A percentile compares a stretch with the other conserved stretches of the same genome.
These are phyloP conservation scores for Epichloe gansuensis DNA, from an alignment of 2,329 filamentous ascomycete genomes.

Conservation along the genomic window DNA sequence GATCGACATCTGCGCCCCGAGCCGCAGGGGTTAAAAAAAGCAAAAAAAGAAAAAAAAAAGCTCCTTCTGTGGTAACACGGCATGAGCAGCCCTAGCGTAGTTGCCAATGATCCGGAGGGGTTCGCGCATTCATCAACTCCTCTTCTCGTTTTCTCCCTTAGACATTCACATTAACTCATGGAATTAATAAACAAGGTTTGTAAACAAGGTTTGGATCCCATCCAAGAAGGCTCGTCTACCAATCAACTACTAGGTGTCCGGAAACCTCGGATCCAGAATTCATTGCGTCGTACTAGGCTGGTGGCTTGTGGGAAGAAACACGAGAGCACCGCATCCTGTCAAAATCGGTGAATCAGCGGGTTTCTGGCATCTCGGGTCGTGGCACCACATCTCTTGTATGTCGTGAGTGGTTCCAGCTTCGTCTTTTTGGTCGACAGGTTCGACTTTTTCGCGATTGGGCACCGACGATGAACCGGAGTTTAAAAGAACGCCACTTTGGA, in stretches of 20 bases:
- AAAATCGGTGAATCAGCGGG: background rate
- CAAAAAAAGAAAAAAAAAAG: background rate
- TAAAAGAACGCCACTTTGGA: background rate
- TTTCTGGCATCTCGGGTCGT: background rate
- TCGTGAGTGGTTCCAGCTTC: background rate
- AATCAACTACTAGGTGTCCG: background rate
- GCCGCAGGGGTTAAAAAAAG: background rate
- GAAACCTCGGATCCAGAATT: background rate
- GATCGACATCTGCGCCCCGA: background rate
- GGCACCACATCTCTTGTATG: background rate
- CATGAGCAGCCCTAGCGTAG: background rate
- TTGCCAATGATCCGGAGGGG: background rate
- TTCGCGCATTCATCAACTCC: background rate
- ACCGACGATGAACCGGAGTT: background rate
- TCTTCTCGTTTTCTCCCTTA: background rate
- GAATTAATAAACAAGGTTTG: background rate
- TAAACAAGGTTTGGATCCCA: background rate
- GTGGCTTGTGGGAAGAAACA: background rate
- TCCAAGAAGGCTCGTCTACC: background rate
- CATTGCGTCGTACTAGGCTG: background rate
- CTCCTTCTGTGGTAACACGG: background rate
- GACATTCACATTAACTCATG: background rate
- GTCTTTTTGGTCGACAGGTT: background rate
- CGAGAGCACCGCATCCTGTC: background rate
- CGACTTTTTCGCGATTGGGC: background rate